Percentiles rank a stretch among this genome's conserved stretches.
Evolutionary conservation across 164 flowering plant species (phyloP).

Genomic region (Vitis labrusca): DNA sequence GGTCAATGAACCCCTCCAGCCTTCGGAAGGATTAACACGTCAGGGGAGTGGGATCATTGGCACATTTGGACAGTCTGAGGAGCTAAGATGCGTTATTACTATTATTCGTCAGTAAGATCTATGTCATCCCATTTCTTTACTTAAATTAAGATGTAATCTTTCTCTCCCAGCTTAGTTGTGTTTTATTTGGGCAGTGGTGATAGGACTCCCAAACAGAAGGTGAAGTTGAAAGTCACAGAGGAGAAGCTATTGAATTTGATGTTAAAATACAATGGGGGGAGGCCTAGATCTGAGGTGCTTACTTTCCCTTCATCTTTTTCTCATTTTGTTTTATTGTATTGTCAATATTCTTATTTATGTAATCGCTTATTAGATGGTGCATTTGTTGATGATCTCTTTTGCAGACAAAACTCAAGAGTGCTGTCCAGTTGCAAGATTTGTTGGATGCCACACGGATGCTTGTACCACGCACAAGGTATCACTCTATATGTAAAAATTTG

Average conservation of each 20-base stretch:
- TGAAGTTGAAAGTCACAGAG: constrained; percentile 94
- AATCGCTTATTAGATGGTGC: not conserved
- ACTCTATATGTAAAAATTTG: not conserved
- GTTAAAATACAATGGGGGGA: constrained; percentile 94
- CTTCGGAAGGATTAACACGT: constrained; percentile 91
- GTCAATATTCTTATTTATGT: not conserved
- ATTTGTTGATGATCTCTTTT: constrained; percentile 6
- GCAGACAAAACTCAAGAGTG: constrained; percentile 99
- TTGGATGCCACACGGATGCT: constrained; percentile 95
- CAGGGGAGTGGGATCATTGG: constrained; percentile 98
- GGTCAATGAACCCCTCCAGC: constrained; percentile 73
- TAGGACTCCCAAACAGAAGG: constrained; percentile 99
- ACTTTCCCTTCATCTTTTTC: constrained; percentile 3
- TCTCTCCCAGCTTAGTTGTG: constrained; percentile 2
- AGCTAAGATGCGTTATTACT: constrained; percentile 93
- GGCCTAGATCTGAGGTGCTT: constrained; percentile 86
- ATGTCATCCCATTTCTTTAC: not conserved
- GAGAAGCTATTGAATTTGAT: constrained; percentile 90
- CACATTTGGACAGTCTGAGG: constrained; percentile 95
- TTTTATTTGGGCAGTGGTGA: constrained; percentile 71
- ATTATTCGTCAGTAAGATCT: constrained; percentile 86
- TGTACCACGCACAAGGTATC: constrained; percentile 92
- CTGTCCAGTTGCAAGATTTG: constrained; percentile 97
- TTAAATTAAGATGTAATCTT: not conserved
- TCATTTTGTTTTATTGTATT: not conserved